Base-by-base conservation (phyloP, 768 basidiomycete genomes). In the Tricholomella constricta region DNA sequence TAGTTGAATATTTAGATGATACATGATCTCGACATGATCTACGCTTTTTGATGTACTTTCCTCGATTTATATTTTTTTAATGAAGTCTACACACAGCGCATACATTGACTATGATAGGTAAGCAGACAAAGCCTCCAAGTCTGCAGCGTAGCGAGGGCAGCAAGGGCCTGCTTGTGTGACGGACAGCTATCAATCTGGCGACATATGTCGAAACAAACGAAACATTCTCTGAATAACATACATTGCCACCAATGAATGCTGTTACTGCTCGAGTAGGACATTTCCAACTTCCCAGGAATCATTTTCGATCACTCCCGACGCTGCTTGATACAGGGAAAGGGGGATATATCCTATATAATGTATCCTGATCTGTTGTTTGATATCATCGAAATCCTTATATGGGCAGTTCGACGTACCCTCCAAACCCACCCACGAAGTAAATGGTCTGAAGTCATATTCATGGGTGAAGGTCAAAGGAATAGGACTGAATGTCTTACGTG, bases 381-480 rank as follows among this genome's bases (percentile, higher is more conserved):
- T 34, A 41, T 29, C 45, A n/a, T 34, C n/a, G 20, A 32, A 26
- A 15, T 50, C 36, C 20, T 8, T 10, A 25, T 17, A 11, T 2
- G 1, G 48, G 37, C 31, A 49, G 17, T 17, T 27, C n/a, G 20
- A 66, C 76, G 48, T 55, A 77, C 76, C 69, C 74, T 34, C 79
- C 79, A 58, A 82, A 81, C 3, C 80, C 81, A 11, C 80, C 80
- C 5, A 82, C 79, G 46, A 75, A 82, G 58, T 82, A 81, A 17
- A 82, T 65, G 27, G 67, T 70, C 80, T 80, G 60, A n/a, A 23
- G 15, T 32, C 27, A 32, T 10, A 11, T 4, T 26, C 50, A 43
- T 45, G 23, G 23, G 20, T 42, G 6, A 4, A 40, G 17, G 36
- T 44, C 34, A 43, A 14, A 22, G 25, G 41, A 41, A 26, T 22